Evolutionary conservation across 2,329 filamentous ascomycete species (phyloP).

Genomic region (Aspergillus vadensis): DNA sequence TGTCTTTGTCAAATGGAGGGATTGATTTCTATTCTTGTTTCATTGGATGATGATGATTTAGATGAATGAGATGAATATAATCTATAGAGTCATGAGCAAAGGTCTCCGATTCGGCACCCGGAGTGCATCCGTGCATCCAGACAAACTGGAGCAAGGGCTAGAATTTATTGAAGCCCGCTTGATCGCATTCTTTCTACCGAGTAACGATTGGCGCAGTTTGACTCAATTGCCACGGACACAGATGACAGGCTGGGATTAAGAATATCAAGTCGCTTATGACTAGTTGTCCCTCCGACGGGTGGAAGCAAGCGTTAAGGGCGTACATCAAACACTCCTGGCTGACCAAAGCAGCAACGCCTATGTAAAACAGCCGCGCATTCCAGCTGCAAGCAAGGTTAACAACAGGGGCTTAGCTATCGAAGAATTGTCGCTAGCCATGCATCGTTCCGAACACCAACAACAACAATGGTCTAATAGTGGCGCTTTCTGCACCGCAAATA

Average conservation of each 20-base stretch:
- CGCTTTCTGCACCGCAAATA: background rate
- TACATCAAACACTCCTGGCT: background rate
- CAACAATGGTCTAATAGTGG: conserved; percentile 4
- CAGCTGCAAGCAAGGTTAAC: background rate
- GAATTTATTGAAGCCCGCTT: background rate
- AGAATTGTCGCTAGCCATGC: conserved; percentile 6
- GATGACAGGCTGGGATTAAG: background rate
- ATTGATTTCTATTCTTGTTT: conserved; percentile 40
- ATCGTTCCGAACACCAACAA: conserved; percentile 1
- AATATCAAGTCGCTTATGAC: background rate
- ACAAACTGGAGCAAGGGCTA: background rate
- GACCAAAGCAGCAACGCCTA: background rate
- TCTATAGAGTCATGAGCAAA: conserved; percentile 3
- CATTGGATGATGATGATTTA: conserved; percentile 5
- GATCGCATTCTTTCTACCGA: background rate
- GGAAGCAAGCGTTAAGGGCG: background rate
- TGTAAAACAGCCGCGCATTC: background rate
- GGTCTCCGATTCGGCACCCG: background rate
- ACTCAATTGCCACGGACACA: background rate
- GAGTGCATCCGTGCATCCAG: background rate
- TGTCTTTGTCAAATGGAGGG: conserved; percentile 77
- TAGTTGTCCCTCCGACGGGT: background rate
- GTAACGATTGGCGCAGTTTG: background rate
- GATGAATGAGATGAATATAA: conserved; percentile 7
- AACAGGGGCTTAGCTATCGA: background rate